Evolutionary conservation across 2,329 filamentous ascomycete species (phyloP).

Genomic region (Fusarium verticillioides): DNA sequence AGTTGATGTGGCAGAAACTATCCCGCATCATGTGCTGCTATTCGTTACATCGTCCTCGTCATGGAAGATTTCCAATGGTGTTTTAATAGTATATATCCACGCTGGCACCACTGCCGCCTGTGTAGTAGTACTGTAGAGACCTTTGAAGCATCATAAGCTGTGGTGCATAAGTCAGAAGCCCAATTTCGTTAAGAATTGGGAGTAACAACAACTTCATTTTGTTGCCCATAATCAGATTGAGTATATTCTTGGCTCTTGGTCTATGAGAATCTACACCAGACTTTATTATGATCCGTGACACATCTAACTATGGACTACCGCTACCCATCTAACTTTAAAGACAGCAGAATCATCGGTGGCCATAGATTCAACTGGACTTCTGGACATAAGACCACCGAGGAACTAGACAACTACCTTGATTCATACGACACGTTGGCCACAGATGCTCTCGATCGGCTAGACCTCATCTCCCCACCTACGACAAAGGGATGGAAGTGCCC

Average conservation of each 20-base stretch:
- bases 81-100: not conserved
- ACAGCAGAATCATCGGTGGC: conserved; percentile 39
- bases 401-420: conserved; percentile 69
- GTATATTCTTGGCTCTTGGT: not conserved
- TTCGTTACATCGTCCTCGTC: conserved; percentile 13
- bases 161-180: not conserved
- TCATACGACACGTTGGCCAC: conserved; percentile 77
- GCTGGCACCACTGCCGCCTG: not conserved
- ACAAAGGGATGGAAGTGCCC: conserved; percentile 46
- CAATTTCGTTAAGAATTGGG: not conserved
- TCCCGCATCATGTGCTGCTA: conserved; percentile 16
- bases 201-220: not conserved
- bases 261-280: no score
- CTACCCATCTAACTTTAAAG: not conserved
- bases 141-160: not conserved
- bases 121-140: not conserved
- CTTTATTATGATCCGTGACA: not conserved
- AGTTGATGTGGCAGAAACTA: not conserved
- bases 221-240: not conserved
- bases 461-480: conserved; percentile 62
- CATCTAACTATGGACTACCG: conserved; percentile 20
- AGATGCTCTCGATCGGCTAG: conserved; percentile 71
- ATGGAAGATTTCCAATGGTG: not conserved
- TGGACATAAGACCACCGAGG: conserved; percentile 68
- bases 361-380: conserved; percentile 75